These are phyloP conservation scores for Penicillium pulvis DNA, from an alignment of 495 filamentous ascomycete genomes.

Conservation along the genomic window DNA sequence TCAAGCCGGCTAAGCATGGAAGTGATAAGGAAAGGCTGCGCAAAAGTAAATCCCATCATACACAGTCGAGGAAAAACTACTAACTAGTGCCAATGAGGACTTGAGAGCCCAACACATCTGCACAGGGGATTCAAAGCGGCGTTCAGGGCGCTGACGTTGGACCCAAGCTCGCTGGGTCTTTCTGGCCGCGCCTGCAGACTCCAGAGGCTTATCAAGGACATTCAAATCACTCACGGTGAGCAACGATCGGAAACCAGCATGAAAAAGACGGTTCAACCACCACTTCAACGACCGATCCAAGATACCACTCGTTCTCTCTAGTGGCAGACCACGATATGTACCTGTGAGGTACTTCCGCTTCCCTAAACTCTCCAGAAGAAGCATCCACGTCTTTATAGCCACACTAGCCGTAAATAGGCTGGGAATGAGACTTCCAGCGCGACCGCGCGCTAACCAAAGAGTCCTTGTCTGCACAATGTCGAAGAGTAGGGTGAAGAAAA, in stretches of 20 bases:
- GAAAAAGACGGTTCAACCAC: constrained; percentile 21
- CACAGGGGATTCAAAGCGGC: constrained; percentile 4
- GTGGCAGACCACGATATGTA: constrained; percentile 1
- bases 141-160: background rate
- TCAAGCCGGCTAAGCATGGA: constrained; percentile 1
- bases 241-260: constrained; percentile 1
- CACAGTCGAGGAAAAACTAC: constrained; percentile 1
- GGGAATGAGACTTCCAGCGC: background rate
- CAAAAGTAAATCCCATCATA: constrained; percentile 4
- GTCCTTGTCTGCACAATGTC: constrained; percentile 10
- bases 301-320: constrained; percentile 12
- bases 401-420: background rate
- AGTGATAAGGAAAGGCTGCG: constrained; percentile 6
- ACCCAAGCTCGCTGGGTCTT: background rate
- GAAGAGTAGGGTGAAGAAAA: constrained; percentile 20
- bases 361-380: constrained; percentile 4
- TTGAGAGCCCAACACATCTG: background rate
- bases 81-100: background rate
- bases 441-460: constrained; percentile 2
- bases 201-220: background rate
- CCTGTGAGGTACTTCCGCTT: background rate
- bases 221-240: background rate
- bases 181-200: background rate
- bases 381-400: background rate
- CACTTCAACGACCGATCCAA: constrained; percentile 19